A percentile compares a stretch with the other conserved stretches of the same genome.
phyloP scores from a whole-genome alignment of 805 yeast genomes.

The Cyberlindnera maritima region DNA sequence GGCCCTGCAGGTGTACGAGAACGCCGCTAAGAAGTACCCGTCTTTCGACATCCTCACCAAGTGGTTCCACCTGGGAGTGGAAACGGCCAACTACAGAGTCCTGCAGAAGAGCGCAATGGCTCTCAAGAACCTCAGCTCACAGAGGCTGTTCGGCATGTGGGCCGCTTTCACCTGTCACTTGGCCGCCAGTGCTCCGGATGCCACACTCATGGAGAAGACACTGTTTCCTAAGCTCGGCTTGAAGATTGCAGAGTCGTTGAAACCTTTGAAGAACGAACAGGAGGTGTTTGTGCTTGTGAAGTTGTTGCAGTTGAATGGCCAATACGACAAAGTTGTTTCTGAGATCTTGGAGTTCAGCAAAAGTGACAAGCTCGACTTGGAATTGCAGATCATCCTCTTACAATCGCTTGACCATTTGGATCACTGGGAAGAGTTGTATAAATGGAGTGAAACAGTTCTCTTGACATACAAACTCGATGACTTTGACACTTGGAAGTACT shows the following conservation, averaged over 20 bases:
- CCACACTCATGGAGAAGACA: constrained; percentile 42
- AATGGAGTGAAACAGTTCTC: constrained; percentile 40
- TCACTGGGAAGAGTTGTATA: constrained; percentile 43
- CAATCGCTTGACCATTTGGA: constrained; percentile 42
- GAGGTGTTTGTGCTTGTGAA: constrained; percentile 61
- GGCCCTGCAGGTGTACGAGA: constrained; percentile 51
- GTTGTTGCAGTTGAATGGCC: constrained; percentile 41
- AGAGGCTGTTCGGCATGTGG: constrained; percentile 45
- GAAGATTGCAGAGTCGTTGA: constrained; percentile 49
- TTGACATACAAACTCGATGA: constrained; percentile 60
- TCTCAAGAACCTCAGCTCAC: constrained; percentile 34
- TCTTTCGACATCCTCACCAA: constrained; percentile 41
- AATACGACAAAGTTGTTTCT: constrained; percentile 28
- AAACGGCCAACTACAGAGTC: constrained; percentile 44
- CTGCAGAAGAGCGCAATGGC: constrained; percentile 55
- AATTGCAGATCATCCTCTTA: constrained; percentile 54
- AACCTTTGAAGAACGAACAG: constrained; percentile 57
- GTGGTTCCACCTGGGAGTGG: constrained; percentile 59
- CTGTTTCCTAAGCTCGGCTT: constrained; percentile 61
- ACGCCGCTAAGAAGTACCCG: constrained; percentile 56
- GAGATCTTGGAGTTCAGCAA: constrained; percentile 32
- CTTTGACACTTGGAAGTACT: constrained; percentile 67
- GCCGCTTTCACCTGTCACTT: constrained; percentile 53
- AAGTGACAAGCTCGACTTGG: constrained; percentile 48
- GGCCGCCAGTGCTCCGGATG: constrained; percentile 32